Evolutionary conservation across 2,329 filamentous ascomycete species (phyloP).

Genomic region (Calonectria hawksworthii): DNA sequence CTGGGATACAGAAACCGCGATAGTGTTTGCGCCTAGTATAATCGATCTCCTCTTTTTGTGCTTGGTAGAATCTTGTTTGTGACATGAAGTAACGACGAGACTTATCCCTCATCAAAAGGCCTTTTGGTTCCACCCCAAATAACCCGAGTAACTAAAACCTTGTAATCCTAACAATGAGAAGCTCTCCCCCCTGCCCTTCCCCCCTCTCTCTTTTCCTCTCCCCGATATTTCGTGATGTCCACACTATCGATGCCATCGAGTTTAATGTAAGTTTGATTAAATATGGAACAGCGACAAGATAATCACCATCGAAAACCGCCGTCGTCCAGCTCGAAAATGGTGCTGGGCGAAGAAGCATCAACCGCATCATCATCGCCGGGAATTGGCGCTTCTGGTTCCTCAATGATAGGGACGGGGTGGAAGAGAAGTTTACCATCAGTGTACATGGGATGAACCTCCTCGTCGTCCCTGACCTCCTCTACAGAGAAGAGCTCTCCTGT

Average conservation of each 20-base stretch:
- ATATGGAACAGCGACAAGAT: background rate
- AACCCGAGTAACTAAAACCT: too few species aligned
- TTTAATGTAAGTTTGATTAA: too few species aligned
- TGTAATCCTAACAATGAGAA: background rate
- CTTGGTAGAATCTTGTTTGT: background rate
- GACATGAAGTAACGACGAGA: too few species aligned
- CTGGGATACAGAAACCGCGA: background rate
- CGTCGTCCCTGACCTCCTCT: slow-evolving; percentile 19
- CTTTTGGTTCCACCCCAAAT: too few species aligned
- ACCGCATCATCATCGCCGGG: background rate
- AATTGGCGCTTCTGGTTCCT: background rate
- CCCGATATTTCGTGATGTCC: too few species aligned
- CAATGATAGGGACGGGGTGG: background rate
- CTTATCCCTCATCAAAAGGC: background rate
- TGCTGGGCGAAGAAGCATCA: background rate
- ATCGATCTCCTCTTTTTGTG: background rate
- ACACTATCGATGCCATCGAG: background rate
- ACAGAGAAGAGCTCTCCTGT: slow-evolving; percentile 31
- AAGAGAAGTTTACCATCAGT: slow-evolving; percentile 42
- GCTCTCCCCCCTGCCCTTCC: too few species aligned
- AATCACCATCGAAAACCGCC: slow-evolving; percentile 31
- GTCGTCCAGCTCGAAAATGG: slow-evolving; percentile 30
- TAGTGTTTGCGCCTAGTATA: background rate
- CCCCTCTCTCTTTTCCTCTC: background rate
- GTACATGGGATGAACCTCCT: background rate